Conservation (phyloP, 2,329 filamentous ascomycete species). For the Achaetomium macrosporum region DNA sequence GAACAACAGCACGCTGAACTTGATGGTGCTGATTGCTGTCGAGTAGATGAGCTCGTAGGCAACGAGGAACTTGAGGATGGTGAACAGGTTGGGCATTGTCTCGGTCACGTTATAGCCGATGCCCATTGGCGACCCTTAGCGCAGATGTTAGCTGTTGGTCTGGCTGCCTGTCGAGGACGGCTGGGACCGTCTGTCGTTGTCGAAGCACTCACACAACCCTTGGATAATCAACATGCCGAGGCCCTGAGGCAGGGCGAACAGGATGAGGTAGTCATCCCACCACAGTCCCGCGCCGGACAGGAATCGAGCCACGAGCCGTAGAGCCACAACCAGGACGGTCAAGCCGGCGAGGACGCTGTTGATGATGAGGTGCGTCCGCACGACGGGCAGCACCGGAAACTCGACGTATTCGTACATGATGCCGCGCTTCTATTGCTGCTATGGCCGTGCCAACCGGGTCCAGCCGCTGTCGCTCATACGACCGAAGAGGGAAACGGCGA, state of each 20-base stretch:
- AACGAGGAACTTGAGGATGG: slow-evolving; percentile 31
- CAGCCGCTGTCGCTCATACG: neutral
- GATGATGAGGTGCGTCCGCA: slow-evolving; percentile 26
- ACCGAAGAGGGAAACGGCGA: neutral
- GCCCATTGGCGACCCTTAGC: slow-evolving; percentile 23
- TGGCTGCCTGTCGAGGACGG: no score
- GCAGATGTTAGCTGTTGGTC: neutral
- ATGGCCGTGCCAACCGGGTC: neutral
- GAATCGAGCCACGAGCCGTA: slow-evolving; percentile 27
- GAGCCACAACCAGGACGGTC: slow-evolving; percentile 22
- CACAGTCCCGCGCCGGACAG: slow-evolving; percentile 27
- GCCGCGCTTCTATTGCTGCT: neutral
- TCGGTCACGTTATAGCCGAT: slow-evolving; percentile 25
- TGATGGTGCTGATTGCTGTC: slow-evolving; percentile 32
- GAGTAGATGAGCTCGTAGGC: slow-evolving; percentile 35
- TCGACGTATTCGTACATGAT: slow-evolving; percentile 16
- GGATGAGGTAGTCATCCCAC: slow-evolving; percentile 35
- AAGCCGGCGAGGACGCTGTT: slow-evolving; percentile 24
- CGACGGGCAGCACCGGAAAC: slow-evolving; percentile 20
- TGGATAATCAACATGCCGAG: slow-evolving; percentile 29
- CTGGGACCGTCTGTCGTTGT: no score
- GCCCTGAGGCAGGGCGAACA: slow-evolving; percentile 30
- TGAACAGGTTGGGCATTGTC: slow-evolving; percentile 23
- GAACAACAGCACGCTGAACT: slow-evolving; percentile 38
- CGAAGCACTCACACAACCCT: slow-evolving; percentile 29